Base-by-base conservation (phyloP, 2,329 filamentous ascomycete genomes). In the Raffaelea deltoideospora region DNA sequence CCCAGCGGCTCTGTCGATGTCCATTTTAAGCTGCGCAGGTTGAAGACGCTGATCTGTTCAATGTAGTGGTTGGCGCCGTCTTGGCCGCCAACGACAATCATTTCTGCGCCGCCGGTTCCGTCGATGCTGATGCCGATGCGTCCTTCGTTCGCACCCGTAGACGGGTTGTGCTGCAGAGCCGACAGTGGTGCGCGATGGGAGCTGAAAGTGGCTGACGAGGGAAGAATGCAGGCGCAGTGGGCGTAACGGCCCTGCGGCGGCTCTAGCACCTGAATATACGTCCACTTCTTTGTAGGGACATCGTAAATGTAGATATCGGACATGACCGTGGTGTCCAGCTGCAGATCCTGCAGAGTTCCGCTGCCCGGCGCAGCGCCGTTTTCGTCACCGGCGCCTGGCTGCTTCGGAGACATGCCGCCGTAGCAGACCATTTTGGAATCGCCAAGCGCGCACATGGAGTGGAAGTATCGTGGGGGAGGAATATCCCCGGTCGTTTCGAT, bases 11-110 rank as follows among this genome's bases (percentile, higher is more conserved):
- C 83, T 2, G 86, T 95, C 15, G 82, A 84, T 2, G 85, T 94
- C 90, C 90, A 98, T 58, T 90, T 93, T 41, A 96, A 61, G 53
- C 85, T 95, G 34, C 90, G 75, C 20, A 98, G 65, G 50, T 98
- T 98, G 65, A 98, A 98, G 3, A 98, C 85, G 53, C 86, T 96
- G 45, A 98, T 92, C 57, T 98, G 86, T 57, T 98, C 88, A 47
- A 98, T 98, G 53, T 98, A 98, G 55, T 94, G 87, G 55, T 98
- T 98, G n/a, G 80, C 79, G 37, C 83, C 90, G 52, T 98, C 90
- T 56, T 98, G 90, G 0, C 90, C 90, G 41, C 90, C 90, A 8
- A 96, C 87, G 13, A 98, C 79, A 6, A 98, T 73, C 88, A 98
- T 95, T 55, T 98, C 88, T 2, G 90, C 85, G 23, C 90, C 90